Base-by-base conservation (phyloP, 441 rosid species). In the Gossypium schwendimanii region DNA sequence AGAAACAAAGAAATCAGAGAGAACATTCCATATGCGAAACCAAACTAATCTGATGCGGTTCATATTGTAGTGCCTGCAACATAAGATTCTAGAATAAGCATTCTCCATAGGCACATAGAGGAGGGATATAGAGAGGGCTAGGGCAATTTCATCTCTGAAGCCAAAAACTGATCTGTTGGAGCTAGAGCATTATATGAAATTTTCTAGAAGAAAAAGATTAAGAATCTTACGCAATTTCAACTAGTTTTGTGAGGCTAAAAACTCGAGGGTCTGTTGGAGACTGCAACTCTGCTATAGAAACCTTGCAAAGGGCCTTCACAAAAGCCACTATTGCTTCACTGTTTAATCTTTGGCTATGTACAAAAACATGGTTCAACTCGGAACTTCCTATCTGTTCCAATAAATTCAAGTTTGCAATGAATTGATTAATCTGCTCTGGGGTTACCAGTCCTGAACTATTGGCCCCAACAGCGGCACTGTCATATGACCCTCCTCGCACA, bases 221-320 rank as follows among this genome's bases (percentile, higher is more conserved):
- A 74, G 76, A 72, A 75, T 69, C 94, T 86, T 91, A 95, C 99
- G 99, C 91, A 76, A 91, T 95, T 85, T 95, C 99, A 77, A 95
- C 99, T 60, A 95, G 78, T 87, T 95, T 95, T 75, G 99, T 95
- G 73, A 95, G 92, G 87, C 99, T 87, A 86, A 95, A 95, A 53
- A 95, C 99, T 67, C 99, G 98, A 80, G 99, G 99, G 53, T 95
- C 98, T 17, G 94, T 90, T 71, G 95, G 95, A 74, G 98, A 93
- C 82, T 95, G 98, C 88, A 95, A 83, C 81, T 95, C 99, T 28
- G 89, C 82, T 84, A 95, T 91, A 59, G 99, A 80, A 81, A 95
- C 98, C 83, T 95, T 95, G 89, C 97, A 91, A 71, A 95, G 92
- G 31, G 98, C 94, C 81, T 84, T 93, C 63, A 95, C 97, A 81